Percentiles rank a stretch among this genome's conserved stretches.
Evolutionary conservation across 106 monocot genomes (phyloP).

Genomic region (Platanthera zijinensis): DNA sequence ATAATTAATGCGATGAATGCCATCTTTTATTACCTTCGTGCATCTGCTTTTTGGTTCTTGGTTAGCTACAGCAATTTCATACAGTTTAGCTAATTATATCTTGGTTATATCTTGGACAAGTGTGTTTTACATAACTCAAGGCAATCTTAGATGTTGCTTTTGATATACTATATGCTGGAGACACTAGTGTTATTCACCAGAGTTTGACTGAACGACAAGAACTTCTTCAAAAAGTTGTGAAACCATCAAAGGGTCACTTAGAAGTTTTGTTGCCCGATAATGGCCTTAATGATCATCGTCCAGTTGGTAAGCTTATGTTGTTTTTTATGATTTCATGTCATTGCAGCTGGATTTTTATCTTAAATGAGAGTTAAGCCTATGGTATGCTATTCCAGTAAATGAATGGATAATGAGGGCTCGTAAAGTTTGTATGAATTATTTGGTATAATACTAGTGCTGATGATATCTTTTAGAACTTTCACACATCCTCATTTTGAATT

Average conservation of each 20-base stretch:
- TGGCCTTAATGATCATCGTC: constrained; percentile 48
- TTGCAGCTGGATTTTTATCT: not conserved
- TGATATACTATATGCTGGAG: constrained; percentile 93
- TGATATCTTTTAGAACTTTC: too few species aligned
- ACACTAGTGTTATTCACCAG: constrained; percentile 96
- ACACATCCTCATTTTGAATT: too few species aligned
- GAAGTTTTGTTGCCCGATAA: constrained; percentile 76
- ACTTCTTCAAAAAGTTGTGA: constrained; percentile 68
- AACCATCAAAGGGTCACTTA: constrained; percentile 66
- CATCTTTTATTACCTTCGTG: not conserved
- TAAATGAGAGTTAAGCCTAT: not conserved
- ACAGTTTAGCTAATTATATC: not conserved
- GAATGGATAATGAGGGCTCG: too few species aligned
- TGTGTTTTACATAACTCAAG: constrained; percentile 31
- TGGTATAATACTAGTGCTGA: too few species aligned
- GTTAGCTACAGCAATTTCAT: not conserved
- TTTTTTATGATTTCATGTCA: not conserved
- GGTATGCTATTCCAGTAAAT: too few species aligned
- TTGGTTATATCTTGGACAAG: not conserved
- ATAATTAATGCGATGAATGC: not conserved
- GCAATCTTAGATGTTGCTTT: constrained; percentile 71
- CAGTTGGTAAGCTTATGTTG: constrained; percentile 34
- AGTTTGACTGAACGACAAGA: constrained; percentile 80
- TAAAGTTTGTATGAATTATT: too few species aligned
- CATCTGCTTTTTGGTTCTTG: not conserved